Evolutionary conservation across 2,329 filamentous ascomycete species (phyloP), one percentile per base, ranked within the genome.

Genomic region (Bipolaris sorokiniana): DNA sequence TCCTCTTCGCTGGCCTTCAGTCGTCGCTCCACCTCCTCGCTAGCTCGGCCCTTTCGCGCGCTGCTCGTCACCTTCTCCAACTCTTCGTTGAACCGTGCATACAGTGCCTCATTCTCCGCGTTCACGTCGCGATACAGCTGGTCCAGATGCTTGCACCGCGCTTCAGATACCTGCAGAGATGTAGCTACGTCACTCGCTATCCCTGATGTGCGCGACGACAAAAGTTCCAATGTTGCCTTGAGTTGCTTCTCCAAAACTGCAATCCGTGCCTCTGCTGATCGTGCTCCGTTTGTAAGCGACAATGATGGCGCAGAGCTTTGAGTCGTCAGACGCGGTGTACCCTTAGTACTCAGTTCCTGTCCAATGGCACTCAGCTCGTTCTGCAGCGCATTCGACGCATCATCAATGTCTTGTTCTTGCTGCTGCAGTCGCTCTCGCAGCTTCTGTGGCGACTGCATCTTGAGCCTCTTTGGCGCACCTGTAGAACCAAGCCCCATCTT

Each of bases 81-180:
- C 78, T 97, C 94, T n/a, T 87, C 86, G 69, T 97, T 97, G 81
- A 97, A 97, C 59, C 88, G 89, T 64, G 94, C 90, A 76, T 97
- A 97, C 53, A 98, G 82, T 28, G 94, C 85, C 78, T 97, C 93
- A 68, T 97, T 98, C 80, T 98, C 94, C 0, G 91, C 90, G 67
- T 88, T 92, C 15, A 88, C 86, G 71, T 97, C 92, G 63, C 91
- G 90, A 79, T 96, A 96, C 49, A 97, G 80, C 77, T 96, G 90
- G 73, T 97, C 93, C 51, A 97, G 86, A 38, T 90, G 89, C 67
- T 88, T 90, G 57, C 89, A 88, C 67, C 95, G 93, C 57, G 84
- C 84, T 73, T 97, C 92, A 13, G 86, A 87, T 1, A 91, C 87
- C 67, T 86, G 83, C 13, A 97, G 81, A 1, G 88, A 88, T 18